These are phyloP conservation scores for Lentinus tigrinus DNA, from an alignment of 768 basidiomycete species.

Conservation along the genomic window DNA sequence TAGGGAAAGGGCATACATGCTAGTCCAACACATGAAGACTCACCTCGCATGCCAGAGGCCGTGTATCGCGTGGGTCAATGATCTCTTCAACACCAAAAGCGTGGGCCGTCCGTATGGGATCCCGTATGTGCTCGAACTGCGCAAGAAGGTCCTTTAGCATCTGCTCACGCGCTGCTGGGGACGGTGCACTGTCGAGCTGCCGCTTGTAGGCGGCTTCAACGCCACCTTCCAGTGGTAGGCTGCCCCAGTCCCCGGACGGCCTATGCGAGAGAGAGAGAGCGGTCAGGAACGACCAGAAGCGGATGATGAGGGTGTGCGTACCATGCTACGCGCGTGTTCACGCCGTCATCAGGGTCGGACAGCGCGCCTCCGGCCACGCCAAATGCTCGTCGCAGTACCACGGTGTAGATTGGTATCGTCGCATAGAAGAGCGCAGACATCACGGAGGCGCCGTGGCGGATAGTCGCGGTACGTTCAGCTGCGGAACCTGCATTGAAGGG, in stretches of 20 bases:
- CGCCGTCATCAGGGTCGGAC: slow-evolving; percentile 11
- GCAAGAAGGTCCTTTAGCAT: slow-evolving; percentile 17
- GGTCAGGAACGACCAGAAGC: too few relatives aligned
- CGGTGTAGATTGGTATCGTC: slow-evolving; percentile 13
- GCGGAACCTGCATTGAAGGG: slow-evolving; percentile 5
- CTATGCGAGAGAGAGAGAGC: neutral
- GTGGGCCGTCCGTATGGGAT: slow-evolving; percentile 12
- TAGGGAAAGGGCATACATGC: too few relatives aligned
- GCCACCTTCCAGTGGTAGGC: slow-evolving; percentile 18
- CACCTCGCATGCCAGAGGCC: slow-evolving; percentile 17
- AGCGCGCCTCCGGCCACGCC: slow-evolving; percentile 19
- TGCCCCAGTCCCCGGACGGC: slow-evolving; percentile 22
- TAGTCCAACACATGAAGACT: neutral
- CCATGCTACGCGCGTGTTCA: slow-evolving; percentile 18
- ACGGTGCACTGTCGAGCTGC: slow-evolving; percentile 9
- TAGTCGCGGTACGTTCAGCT: slow-evolving; percentile 14
- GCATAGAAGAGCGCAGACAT: slow-evolving; percentile 18
- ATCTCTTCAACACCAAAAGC: slow-evolving; percentile 18
- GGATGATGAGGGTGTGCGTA: neutral
- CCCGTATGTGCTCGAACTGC: slow-evolving; percentile 17
- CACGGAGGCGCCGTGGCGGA: slow-evolving; percentile 11
- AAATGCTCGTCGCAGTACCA: slow-evolving; percentile 13
- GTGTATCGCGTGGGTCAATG: slow-evolving; percentile 18
- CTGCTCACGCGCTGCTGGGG: slow-evolving; percentile 11
- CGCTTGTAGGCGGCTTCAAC: slow-evolving; percentile 21